Percentiles rank a stretch among this genome's conserved stretches.
phyloP scores from a whole-genome alignment of 805 yeast species.

The Grigorovia humatica region DNA sequence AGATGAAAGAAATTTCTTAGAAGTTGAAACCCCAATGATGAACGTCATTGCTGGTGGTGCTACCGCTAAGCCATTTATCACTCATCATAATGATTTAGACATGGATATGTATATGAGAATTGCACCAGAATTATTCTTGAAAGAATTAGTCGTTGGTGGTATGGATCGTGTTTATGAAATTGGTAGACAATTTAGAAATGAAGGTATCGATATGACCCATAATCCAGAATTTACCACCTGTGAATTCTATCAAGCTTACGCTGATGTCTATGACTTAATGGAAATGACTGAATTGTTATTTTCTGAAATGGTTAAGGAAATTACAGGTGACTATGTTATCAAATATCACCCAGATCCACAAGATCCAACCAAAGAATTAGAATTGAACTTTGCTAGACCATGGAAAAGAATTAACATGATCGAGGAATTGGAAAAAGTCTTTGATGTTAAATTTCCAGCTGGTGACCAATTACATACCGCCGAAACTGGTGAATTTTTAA shows the following conservation, averaged over 20 bases:
- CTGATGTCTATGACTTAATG: conserved; percentile 94
- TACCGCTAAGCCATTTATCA: conserved; percentile 94
- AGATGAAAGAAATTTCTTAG: conserved; percentile 77
- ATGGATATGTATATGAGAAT: conserved; percentile 97
- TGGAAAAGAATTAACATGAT: conserved; percentile 99
- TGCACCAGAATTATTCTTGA: conserved; percentile 94
- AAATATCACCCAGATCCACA: conserved; percentile 91
- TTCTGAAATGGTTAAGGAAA: conserved; percentile 94
- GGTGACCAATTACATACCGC: conserved; percentile 91
- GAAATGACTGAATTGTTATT: conserved; percentile 81
- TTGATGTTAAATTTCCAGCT: conserved; percentile 84
- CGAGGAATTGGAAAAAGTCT: conserved; percentile 82
- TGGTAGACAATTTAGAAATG: conserved; percentile 98
- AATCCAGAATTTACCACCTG: conserved; percentile 99
- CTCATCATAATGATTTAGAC: conserved; percentile 93
- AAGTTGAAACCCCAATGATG: conserved; percentile 99
- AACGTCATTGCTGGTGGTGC: conserved; percentile 99
- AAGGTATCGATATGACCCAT: conserved; percentile 97
- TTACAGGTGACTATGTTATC: conserved; percentile 81
- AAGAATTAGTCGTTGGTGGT: conserved; percentile 96
- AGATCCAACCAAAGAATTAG: conserved; percentile 72
- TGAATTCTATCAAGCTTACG: conserved; percentile 96
- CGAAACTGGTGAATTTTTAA: conserved; percentile 86
- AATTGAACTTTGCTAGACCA: conserved; percentile 85
- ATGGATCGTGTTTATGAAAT: conserved; percentile 96